Percentiles rank a stretch among this genome's conserved stretches.
These are phyloP conservation scores for Ustilago bromivora DNA, from an alignment of 1,284 basidiomycete genomes.

Conservation along the genomic window DNA sequence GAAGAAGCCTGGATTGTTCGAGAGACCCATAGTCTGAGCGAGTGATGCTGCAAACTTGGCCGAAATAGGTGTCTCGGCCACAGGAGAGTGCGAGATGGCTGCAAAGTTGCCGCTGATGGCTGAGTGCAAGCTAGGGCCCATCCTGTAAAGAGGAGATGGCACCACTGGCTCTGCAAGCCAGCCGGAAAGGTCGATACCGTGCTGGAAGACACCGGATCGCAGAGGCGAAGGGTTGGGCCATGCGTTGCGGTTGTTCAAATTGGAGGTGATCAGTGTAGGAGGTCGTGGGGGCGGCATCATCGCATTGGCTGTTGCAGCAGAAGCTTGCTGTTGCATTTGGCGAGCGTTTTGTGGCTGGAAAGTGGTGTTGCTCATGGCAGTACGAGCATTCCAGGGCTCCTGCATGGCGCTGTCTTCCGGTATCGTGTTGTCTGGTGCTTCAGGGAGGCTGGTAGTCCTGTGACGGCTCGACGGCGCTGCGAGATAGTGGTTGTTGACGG, in stretches of 20 bases:
- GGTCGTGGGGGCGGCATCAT: constrained; percentile 46
- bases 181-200: constrained; percentile 57
- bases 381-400: constrained; percentile 22
- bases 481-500: constrained; percentile 27
- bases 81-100: constrained; percentile 39
- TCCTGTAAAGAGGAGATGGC: constrained; percentile 65
- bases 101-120: constrained; percentile 44
- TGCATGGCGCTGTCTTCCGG: constrained; percentile 17
- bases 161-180: constrained; percentile 68
- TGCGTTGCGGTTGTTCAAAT: constrained; percentile 32
- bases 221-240: constrained; percentile 47
- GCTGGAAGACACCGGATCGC: constrained; percentile 29
- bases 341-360: constrained; percentile 14
- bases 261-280: constrained; percentile 47
- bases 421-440: constrained; percentile 19
- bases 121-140: constrained; percentile 58
- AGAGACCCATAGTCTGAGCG: constrained; percentile 39
- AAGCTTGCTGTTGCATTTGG: constrained; percentile 7
- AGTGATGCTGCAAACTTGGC: constrained; percentile 51
- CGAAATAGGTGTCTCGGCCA: constrained; percentile 43
- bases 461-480: constrained; percentile 30
- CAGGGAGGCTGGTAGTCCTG: constrained; percentile 40
- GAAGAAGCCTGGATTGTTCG: constrained; percentile 26
- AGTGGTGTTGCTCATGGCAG: constrained; percentile 15
- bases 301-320: constrained; percentile 6